These are phyloP conservation scores for Penicillium sp. DNA, from an alignment of 2,329 filamentous ascomycete genomes.

Conservation along the genomic window DNA sequence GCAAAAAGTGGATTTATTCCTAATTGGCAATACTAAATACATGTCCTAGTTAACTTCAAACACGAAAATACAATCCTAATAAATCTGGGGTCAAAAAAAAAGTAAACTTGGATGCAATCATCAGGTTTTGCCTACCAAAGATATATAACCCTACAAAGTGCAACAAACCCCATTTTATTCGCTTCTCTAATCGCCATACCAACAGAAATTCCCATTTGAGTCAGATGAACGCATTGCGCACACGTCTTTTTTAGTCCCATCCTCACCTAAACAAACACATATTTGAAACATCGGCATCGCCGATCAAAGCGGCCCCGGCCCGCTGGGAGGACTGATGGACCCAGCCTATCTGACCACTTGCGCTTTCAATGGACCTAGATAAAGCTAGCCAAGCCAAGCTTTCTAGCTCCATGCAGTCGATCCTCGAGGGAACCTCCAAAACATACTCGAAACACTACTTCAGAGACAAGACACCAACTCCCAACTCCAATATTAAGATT, in stretches of 20 bases:
- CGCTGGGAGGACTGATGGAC: not conserved
- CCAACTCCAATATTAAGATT: too few species aligned
- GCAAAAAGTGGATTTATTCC: too few species aligned
- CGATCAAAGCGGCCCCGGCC: not conserved
- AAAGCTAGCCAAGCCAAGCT: not conserved
- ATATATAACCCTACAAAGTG: not conserved
- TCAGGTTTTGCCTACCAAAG: not conserved
- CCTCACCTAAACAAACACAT: not conserved
- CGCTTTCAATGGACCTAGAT: not conserved
- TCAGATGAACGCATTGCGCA: too few species aligned
- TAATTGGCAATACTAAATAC: not conserved
- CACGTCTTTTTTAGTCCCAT: not conserved
- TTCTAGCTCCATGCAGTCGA: not conserved
- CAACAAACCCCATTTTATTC: not conserved
- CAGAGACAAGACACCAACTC: not conserved
- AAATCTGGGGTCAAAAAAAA: not conserved
- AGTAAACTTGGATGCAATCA: not conserved
- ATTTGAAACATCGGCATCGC: not conserved
- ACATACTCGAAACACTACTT: not conserved
- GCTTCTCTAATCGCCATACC: not conserved
- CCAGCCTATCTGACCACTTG: not conserved
- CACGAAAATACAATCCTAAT: not conserved
- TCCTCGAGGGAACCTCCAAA: not conserved
- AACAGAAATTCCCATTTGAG: not conserved
- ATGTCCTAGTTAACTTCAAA: not conserved